Evolutionary conservation across 2,329 filamentous ascomycete genomes (phyloP).

Genomic region (Cryoendolithus antarcticus): DNA sequence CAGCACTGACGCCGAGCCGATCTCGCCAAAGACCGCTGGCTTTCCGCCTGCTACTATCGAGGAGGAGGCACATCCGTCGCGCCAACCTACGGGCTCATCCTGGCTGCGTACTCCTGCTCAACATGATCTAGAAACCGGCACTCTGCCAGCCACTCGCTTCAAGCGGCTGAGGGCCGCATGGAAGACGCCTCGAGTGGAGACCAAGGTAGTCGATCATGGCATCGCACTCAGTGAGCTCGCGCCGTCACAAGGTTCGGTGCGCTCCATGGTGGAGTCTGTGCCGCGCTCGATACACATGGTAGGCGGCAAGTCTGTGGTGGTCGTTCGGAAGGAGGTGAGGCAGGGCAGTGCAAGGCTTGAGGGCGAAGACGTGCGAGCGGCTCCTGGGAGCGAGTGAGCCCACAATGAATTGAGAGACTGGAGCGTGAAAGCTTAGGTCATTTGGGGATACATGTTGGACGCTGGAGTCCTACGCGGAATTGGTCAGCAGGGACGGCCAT

Average conservation of each 20-base stretch:
- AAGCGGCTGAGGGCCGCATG: too few species aligned
- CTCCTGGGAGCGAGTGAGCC: too few species aligned
- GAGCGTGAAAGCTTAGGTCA: too few species aligned
- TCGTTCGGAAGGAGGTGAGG: slow-evolving; percentile 16
- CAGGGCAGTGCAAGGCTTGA: slow-evolving; percentile 9
- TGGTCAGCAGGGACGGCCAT: too few species aligned
- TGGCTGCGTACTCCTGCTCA: background rate
- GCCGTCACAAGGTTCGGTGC: slow-evolving; percentile 6
- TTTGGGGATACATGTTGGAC: too few species aligned
- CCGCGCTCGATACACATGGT: background rate
- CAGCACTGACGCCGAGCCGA: slow-evolving; percentile 5
- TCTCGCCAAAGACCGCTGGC: slow-evolving; percentile 10
- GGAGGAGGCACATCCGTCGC: background rate
- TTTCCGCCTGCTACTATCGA: background rate
- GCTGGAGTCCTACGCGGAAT: too few species aligned
- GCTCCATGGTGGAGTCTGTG: background rate
- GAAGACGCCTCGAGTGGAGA: slow-evolving; percentile 3
- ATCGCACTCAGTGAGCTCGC: slow-evolving; percentile 3
- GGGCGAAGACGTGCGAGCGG: too few species aligned
- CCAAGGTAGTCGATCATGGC: background rate
- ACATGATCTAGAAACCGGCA: too few species aligned
- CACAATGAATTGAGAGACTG: too few species aligned
- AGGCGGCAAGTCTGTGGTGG: slow-evolving; percentile 8
- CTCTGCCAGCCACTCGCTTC: too few species aligned
- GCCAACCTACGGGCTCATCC: background rate